Conservation (phyloP, 495 filamentous ascomycete species). For the Talaromyces stipitatus region DNA sequence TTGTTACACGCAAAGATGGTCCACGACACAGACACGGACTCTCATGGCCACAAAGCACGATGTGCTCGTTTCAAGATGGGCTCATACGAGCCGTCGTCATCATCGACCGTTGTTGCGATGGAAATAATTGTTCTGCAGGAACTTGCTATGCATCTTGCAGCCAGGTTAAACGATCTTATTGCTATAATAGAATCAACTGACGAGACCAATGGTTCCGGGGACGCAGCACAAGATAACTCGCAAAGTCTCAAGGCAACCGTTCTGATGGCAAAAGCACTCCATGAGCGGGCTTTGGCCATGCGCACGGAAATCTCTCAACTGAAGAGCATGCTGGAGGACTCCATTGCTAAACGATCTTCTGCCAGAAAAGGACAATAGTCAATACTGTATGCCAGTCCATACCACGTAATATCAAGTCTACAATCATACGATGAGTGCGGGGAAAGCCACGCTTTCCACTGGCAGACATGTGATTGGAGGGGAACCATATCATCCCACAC, state of each 20-base stretch:
- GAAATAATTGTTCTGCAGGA: slow-evolving; percentile 1
- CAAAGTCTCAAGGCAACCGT: not conserved
- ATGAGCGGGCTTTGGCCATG: not conserved
- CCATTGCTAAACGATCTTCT: not conserved
- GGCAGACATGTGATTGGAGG: not conserved
- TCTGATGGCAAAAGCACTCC: not conserved
- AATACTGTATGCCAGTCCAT: not conserved
- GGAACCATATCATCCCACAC: not conserved
- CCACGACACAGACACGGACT: not conserved
- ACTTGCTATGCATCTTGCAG: not conserved
- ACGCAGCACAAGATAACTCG: not conserved
- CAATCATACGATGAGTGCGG: not conserved
- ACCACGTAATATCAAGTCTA: not conserved
- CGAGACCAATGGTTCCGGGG: not conserved
- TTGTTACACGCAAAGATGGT: not conserved
- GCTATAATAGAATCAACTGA: not conserved
- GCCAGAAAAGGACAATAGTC: not conserved
- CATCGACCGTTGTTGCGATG: slow-evolving; percentile 1
- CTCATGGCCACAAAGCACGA: not conserved
- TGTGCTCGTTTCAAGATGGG: not conserved
- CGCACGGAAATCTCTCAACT: not conserved
- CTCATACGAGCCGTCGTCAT: not conserved
- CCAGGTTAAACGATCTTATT: not conserved
- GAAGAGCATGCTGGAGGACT: not conserved
- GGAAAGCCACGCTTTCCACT: not conserved